Evolutionary conservation across 495 filamentous ascomycete genomes (phyloP).

Genomic region (Podospora pseudocomata): DNA sequence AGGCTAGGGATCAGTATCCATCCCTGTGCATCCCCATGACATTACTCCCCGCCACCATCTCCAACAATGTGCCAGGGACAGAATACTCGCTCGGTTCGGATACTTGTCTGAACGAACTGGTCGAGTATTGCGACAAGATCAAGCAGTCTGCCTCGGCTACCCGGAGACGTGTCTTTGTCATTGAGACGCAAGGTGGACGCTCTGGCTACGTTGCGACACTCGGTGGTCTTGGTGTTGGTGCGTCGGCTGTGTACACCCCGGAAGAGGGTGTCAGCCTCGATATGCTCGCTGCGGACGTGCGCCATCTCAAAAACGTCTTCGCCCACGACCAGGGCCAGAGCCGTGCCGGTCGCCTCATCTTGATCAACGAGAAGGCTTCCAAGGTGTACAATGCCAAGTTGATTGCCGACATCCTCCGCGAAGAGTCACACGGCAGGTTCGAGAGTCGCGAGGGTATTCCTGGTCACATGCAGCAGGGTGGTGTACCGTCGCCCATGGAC

Average conservation of each 20-base stretch:
- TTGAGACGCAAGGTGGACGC: constrained; percentile 93
- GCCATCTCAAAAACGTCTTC: constrained; percentile 83
- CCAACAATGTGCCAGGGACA: constrained; percentile 96
- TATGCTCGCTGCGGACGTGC: constrained; percentile 88
- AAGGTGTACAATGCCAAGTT: constrained; percentile 87
- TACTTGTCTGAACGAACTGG: constrained; percentile 95
- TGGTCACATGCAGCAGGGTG: constrained; percentile 95
- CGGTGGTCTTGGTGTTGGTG: constrained; percentile 82
- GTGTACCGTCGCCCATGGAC: constrained; percentile 92
- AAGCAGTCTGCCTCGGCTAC: constrained; percentile 93
- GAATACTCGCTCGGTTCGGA: constrained; percentile 97
- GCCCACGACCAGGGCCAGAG: constrained; percentile 81
- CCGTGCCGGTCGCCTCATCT: constrained; percentile 87
- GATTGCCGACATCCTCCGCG: constrained; percentile 91
- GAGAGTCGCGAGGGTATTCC: constrained; percentile 92
- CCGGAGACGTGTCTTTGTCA: constrained; percentile 89
- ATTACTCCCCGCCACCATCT: constrained; percentile 92
- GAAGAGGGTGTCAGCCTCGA: constrained; percentile 93
- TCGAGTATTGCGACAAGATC: constrained; percentile 94
- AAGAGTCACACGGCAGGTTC: constrained; percentile 87
- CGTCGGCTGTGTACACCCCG: constrained; percentile 93
- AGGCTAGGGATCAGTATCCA: constrained; percentile 70
- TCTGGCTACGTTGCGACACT: constrained; percentile 94
- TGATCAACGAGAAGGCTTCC: constrained; percentile 90
- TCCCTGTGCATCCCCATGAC: constrained; percentile 92